phyloP scores from a whole-genome alignment of 2,329 filamentous ascomycete species.

The Thelonectria olida region DNA sequence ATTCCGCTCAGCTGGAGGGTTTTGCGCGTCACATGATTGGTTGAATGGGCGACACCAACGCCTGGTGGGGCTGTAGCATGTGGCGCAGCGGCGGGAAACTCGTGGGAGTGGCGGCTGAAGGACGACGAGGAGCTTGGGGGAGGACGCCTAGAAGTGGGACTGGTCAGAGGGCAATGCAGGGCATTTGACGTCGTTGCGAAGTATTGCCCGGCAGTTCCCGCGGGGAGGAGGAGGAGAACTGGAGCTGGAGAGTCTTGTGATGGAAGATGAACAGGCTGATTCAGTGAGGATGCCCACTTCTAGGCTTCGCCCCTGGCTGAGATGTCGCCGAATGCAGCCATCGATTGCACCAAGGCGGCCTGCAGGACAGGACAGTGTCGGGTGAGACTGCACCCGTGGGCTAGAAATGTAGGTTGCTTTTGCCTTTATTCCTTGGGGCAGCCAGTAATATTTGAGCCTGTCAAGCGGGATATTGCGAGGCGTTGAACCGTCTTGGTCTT shows the following conservation, averaged over 20 bases:
- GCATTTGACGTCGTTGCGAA: too few species aligned
- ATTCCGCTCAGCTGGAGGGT: too few species aligned
- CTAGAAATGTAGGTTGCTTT: not conserved
- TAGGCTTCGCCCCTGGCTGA: not conserved
- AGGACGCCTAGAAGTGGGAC: slow-evolving; percentile 2
- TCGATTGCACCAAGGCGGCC: too few species aligned
- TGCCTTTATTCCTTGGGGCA: not conserved
- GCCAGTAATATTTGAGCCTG: slow-evolving; percentile 1
- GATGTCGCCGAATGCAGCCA: not conserved
- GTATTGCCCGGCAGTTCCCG: too few species aligned
- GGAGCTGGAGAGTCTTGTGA: not conserved
- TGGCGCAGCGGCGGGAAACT: not conserved
- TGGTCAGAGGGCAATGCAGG: slow-evolving; percentile 1
- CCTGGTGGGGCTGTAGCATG: not conserved
- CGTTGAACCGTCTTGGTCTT: not conserved
- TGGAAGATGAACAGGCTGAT: too few species aligned
- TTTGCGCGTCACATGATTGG: slow-evolving; percentile 3
- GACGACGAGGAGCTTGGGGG: not conserved
- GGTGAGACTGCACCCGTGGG: too few species aligned
- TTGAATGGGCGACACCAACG: not conserved
- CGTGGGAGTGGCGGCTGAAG: not conserved
- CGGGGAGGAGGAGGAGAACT: not conserved
- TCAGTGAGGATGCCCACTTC: not conserved
- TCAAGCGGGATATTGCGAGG: slow-evolving; percentile 5
- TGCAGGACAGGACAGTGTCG: too few species aligned